These are phyloP conservation scores for Candida maesae DNA, from an alignment of 805 yeast genomes.

Conservation along the genomic window DNA sequence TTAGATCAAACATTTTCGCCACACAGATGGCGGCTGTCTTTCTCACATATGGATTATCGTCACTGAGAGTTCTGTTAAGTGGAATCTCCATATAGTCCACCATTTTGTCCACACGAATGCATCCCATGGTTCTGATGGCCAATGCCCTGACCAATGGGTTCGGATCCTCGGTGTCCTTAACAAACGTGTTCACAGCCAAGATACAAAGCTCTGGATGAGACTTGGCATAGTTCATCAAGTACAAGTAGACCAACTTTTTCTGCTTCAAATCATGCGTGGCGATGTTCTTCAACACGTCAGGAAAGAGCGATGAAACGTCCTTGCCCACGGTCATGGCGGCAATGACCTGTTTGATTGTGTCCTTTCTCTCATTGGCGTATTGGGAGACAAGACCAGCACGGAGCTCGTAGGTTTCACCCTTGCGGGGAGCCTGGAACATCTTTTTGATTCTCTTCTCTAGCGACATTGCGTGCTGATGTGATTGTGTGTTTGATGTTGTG, in stretches of 20 bases:
- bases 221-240: conserved; percentile 96
- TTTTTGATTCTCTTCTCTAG: conserved; percentile 50
- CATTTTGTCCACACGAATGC: conserved; percentile 92
- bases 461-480: conserved; percentile 19
- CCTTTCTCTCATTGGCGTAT: conserved; percentile 91
- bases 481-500: not conserved
- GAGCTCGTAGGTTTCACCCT: conserved; percentile 86
- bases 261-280: conserved; percentile 97
- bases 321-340: conserved; percentile 98
- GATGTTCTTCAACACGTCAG: conserved; percentile 92
- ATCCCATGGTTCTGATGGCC: conserved; percentile 98
- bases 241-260: conserved; percentile 90
- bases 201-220: conserved; percentile 94
- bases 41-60: conserved; percentile 95
- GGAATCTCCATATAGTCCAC: conserved; percentile 94
- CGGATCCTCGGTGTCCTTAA: conserved; percentile 91
- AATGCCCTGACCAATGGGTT: conserved; percentile 93
- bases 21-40: conserved; percentile 98
- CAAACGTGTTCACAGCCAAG: conserved; percentile 95
- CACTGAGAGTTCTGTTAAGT: conserved; percentile 73
- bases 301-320: conserved; percentile 91
- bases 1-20: conserved; percentile 87
- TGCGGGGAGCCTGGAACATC: conserved; percentile 54
- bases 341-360: conserved; percentile 93
- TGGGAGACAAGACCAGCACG: conserved; percentile 89